A percentile compares a stretch with the other conserved stretches of the same genome.
phyloP scores from a whole-genome alignment of 2,329 filamentous ascomycete species.

The Fusarium sp. region DNA sequence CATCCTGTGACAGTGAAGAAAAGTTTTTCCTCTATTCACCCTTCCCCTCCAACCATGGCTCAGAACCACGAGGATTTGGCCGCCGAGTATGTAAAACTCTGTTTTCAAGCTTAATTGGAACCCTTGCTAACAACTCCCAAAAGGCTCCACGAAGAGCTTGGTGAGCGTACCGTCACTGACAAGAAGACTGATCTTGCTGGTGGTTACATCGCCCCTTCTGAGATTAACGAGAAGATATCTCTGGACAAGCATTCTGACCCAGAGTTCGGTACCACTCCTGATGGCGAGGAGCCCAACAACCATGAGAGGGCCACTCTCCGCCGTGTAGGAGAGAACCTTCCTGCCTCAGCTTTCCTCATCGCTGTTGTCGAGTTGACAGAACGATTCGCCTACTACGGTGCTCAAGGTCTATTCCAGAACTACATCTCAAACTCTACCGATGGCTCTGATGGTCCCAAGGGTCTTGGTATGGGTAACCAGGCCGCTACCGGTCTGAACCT shows the following conservation, averaged over 20 bases:
- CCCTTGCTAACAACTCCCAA: slow-evolving; percentile 21
- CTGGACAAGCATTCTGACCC: slow-evolving; percentile 42
- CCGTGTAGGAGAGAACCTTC: slow-evolving; percentile 65
- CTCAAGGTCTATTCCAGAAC: slow-evolving; percentile 66
- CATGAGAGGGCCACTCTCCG: slow-evolving; percentile 62
- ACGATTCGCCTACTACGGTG: slow-evolving; percentile 68
- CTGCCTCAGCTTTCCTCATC: slow-evolving; percentile 66
- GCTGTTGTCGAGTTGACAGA: slow-evolving; percentile 66
- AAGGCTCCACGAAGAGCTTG: slow-evolving; percentile 47
- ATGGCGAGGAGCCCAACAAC: slow-evolving; percentile 64
- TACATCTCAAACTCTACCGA: slow-evolving; percentile 57
- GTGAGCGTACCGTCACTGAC: slow-evolving; percentile 39
- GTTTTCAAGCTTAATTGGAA: slow-evolving; percentile 17
- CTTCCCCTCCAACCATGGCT: slow-evolving; percentile 44
- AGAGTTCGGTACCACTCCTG: slow-evolving; percentile 50
- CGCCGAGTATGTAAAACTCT: slow-evolving; percentile 47
- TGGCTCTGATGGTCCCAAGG: slow-evolving; percentile 57
- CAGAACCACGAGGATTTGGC: slow-evolving; percentile 50
- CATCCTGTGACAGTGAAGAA: slow-evolving; percentile 15
- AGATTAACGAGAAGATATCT: slow-evolving; percentile 42
- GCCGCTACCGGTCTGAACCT: slow-evolving; percentile 65
- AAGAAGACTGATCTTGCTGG: slow-evolving; percentile 42
- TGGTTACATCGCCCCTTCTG: slow-evolving; percentile 39
- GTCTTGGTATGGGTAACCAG: slow-evolving; percentile 65
- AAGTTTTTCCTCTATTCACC: slow-evolving; percentile 2